Conservation (phyloP, 1,284 basidiomycete genomes). For the Omphalotus olearius region DNA sequence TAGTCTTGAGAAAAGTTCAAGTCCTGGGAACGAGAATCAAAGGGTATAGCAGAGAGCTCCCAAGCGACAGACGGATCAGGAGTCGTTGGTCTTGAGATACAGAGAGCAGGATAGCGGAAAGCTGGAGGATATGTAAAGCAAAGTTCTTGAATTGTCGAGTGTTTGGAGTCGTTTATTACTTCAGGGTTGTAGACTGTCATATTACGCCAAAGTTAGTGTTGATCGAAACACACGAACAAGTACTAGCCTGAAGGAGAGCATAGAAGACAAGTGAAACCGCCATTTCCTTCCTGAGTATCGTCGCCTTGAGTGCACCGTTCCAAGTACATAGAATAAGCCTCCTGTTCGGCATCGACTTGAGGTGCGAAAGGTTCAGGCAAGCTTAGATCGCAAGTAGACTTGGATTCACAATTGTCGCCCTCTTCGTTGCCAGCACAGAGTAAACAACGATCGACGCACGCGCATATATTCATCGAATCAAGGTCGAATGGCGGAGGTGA, state of each 20-base stretch:
- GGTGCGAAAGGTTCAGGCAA: neutral
- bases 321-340: no score
- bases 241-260: neutral
- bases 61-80: neutral
- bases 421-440: neutral
- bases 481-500: neutral
- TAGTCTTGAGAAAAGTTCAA: neutral
- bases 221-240: no score
- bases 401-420: neutral
- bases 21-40: conserved; percentile 3
- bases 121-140: no score
- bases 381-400: neutral
- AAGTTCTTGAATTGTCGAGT: no score
- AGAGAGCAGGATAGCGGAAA: no score
- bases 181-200: no score
- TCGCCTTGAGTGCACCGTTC: no score
- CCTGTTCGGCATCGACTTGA: neutral
- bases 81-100: neutral
- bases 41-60: conserved; percentile 1
- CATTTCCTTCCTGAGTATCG: neutral
- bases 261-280: neutral
- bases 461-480: conserved; percentile 1
- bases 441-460: neutral
- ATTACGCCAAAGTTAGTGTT: no score
- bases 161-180: no score